Conservation (phyloP, 495 filamentous ascomycete genomes). For the Tuber calosporum region DNA sequence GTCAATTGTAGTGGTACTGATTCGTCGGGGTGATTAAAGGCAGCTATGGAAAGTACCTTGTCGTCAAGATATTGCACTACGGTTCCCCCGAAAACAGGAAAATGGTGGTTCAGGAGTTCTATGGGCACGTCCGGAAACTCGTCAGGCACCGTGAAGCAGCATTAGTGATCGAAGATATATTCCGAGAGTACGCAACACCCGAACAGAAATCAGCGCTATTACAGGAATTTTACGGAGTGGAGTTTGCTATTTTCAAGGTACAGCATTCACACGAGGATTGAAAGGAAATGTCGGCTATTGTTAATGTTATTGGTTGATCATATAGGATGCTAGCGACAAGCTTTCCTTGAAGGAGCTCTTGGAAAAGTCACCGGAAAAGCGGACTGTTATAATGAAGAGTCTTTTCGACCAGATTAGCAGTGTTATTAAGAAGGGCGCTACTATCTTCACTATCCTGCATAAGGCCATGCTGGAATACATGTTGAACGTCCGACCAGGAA, state of each 20-base stretch:
- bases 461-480: slow-evolving; percentile 98
- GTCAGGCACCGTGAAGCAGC: slow-evolving; percentile 93
- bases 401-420: slow-evolving; percentile 78
- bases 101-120: slow-evolving; percentile 86
- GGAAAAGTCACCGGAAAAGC: slow-evolving; percentile 70
- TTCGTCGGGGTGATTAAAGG: slow-evolving; percentile 4
- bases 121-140: slow-evolving; percentile 78
- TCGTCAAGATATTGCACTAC: slow-evolving; percentile 88
- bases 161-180: slow-evolving; percentile 96
- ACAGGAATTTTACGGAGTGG: slow-evolving; percentile 92
- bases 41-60: slow-evolving; percentile 84
- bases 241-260: slow-evolving; percentile 72
- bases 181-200: slow-evolving; percentile 72
- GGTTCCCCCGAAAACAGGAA: slow-evolving; percentile 77
- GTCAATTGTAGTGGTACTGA: neutral
- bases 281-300: neutral
- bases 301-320: neutral
- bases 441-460: slow-evolving; percentile 91
- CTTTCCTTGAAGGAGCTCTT: slow-evolving; percentile 62
- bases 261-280: neutral
- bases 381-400: slow-evolving; percentile 72
- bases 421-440: slow-evolving; percentile 88
- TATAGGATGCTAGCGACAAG: slow-evolving; percentile 43
- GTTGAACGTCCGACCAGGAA: slow-evolving; percentile 65
- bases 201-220: slow-evolving; percentile 76